A percentile compares a stretch with the other conserved stretches of the same genome.
These are phyloP conservation scores for Echinosophora koreensis DNA, from an alignment of 306 rosid species.

Conservation along the genomic window DNA sequence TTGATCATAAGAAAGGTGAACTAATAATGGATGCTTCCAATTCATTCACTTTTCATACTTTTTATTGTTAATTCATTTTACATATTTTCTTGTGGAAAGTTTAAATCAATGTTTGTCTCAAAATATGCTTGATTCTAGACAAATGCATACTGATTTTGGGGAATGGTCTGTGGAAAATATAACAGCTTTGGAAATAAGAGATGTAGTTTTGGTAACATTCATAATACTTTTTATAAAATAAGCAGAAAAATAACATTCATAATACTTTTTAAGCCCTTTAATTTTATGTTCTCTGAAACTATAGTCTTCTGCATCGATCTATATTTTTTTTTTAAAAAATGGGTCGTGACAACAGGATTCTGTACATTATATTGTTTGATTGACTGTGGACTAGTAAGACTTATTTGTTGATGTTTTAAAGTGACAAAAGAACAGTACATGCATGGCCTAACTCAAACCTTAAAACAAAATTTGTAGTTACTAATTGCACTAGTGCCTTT, in stretches of 20 bases:
- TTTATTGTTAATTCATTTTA: slow-evolving; percentile 8
- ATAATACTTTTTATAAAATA: not conserved
- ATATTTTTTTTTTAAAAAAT: no score
- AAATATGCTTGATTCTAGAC: slow-evolving; percentile 23
- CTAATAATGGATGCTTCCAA: slow-evolving; percentile 3
- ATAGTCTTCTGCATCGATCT: not conserved
- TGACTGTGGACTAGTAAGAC: slow-evolving; percentile 1
- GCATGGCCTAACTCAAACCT: slow-evolving; percentile 36
- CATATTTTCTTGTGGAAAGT: slow-evolving; percentile 25
- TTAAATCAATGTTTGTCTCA: slow-evolving; percentile 19
- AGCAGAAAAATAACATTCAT: not conserved
- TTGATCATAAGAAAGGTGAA: slow-evolving; percentile 82
- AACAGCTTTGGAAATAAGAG: slow-evolving; percentile 7
- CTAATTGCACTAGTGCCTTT: slow-evolving; percentile 18
- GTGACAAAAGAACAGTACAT: slow-evolving; percentile 4
- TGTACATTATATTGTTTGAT: slow-evolving; percentile 26
- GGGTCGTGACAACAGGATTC: not conserved
- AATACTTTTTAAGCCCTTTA: not conserved
- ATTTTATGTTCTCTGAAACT: slow-evolving; percentile 31
- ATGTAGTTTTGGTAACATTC: not conserved
- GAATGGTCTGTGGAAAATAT: not conserved
- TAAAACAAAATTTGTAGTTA: not conserved
- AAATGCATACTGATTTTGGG: not conserved
- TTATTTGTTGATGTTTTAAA: slow-evolving; percentile 29
- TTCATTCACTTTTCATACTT: slow-evolving; percentile 18